phyloP scores from a whole-genome alignment of 352 stramenopile genomes.

The Aphanomyces astaci region DNA sequence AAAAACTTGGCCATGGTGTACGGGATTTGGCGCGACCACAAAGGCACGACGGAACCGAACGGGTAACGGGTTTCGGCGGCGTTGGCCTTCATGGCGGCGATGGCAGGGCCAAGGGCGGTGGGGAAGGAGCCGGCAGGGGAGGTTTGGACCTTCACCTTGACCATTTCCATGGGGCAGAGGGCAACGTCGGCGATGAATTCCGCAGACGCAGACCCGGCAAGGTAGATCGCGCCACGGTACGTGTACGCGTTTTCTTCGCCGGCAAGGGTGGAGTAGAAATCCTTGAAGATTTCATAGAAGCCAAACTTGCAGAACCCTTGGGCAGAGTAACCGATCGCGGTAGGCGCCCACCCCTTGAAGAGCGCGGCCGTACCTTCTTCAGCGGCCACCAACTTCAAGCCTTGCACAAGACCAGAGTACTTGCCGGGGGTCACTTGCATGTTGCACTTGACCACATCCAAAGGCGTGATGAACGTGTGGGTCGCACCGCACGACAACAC shows the following conservation, averaged over 20 bases:
- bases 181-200: conserved; percentile 92
- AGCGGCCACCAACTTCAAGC: conserved; percentile 78
- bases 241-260: conserved; percentile 90
- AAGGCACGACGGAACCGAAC: conserved; percentile 86
- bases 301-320: conserved; percentile 91
- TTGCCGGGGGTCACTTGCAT: conserved; percentile 89
- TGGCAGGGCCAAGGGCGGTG: conserved; percentile 74
- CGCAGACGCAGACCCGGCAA: conserved; percentile 87
- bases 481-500: conserved; percentile 89
- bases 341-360: conserved; percentile 90
- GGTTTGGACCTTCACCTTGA: conserved; percentile 93
- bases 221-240: conserved; percentile 88
- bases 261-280: conserved; percentile 86
- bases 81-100: conserved; percentile 84
- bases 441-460: conserved; percentile 94
- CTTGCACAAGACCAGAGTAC: conserved; percentile 70
- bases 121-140: conserved; percentile 85
- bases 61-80: conserved; percentile 84
- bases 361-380: conserved; percentile 77
- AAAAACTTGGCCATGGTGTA: conserved; percentile 99
- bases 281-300: conserved; percentile 95
- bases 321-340: conserved; percentile 85
- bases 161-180: conserved; percentile 92
- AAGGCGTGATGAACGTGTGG: conserved; percentile 87
- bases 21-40: conserved; percentile 91